Conservation (phyloP, 495 filamentous ascomycete species). For the Corynascus novoguineensis region DNA sequence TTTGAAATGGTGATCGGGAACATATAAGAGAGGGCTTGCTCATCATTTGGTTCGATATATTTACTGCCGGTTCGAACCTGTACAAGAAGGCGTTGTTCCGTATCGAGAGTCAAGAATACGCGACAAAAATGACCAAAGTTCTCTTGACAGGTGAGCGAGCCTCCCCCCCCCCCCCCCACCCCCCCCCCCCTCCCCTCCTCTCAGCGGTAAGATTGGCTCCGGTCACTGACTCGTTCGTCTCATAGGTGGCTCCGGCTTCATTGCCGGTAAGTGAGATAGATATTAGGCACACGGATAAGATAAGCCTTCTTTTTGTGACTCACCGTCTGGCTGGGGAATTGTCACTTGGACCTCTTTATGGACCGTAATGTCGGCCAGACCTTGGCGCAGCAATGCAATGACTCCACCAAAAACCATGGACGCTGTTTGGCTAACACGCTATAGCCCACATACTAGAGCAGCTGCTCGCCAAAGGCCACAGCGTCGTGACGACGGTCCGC, state of each 20-base stretch:
- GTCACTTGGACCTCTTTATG: no score
- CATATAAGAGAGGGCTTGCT: neutral
- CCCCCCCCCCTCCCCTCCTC: no score
- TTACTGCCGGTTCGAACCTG: neutral
- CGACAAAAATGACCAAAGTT: slow-evolving; percentile 50
- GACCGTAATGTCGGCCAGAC: neutral
- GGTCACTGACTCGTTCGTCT: neutral
- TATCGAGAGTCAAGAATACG: neutral
- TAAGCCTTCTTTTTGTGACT: no score
- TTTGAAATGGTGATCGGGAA: neutral
- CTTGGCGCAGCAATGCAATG: neutral
- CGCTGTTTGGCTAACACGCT: slow-evolving; percentile 4
- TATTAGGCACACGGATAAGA: no score
- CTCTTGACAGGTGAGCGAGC: slow-evolving; percentile 50
- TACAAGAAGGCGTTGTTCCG: no score
- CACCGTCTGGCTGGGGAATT: no score
- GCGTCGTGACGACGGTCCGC: slow-evolving; percentile 80
- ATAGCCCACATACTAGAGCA: slow-evolving; percentile 71
- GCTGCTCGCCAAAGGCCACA: slow-evolving; percentile 62
- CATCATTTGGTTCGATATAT: neutral
- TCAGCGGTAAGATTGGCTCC: neutral
- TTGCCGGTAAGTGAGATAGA: slow-evolving; percentile 46
- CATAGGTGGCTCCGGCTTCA: slow-evolving; percentile 46
- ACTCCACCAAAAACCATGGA: neutral
- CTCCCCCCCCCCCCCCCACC: no score